Evolutionary conservation across 1,284 basidiomycete species (phyloP).

Genomic region (Sanguinoderma infundibulare): DNA sequence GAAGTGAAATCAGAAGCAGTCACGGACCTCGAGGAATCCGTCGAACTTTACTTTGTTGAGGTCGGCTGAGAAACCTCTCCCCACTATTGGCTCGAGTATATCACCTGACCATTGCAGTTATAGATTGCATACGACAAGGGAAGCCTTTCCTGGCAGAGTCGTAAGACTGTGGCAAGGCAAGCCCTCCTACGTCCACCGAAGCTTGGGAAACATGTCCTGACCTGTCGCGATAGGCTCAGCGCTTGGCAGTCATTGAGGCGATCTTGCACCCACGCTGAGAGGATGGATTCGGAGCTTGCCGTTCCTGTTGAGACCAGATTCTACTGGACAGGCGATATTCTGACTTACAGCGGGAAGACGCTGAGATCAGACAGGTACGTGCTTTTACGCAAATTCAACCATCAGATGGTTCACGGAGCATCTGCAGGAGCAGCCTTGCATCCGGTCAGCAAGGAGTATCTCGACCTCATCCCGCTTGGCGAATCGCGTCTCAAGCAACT

Average conservation of each 20-base stretch:
- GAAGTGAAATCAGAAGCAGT: too few species aligned
- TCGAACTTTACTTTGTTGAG: too few species aligned
- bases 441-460: background rate
- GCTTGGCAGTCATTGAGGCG: background rate
- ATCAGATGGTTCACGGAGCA: background rate
- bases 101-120: background rate
- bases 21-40: too few species aligned
- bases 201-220: background rate
- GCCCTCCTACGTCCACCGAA: background rate
- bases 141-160: background rate
- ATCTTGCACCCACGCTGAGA: background rate
- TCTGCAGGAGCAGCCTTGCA: background rate
- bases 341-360: background rate
- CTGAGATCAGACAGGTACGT: background rate
- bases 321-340: background rate
- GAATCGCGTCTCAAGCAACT: background rate
- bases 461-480: background rate
- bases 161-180: too few species aligned
- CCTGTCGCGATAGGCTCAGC: background rate
- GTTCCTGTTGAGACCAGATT: background rate
- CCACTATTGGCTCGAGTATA: background rate
- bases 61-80: too few species aligned
- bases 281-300: background rate
- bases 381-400: background rate
- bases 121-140: background rate